Evolutionary conservation across 768 basidiomycete species (phyloP).

Genomic region (Lactarius sp.): DNA sequence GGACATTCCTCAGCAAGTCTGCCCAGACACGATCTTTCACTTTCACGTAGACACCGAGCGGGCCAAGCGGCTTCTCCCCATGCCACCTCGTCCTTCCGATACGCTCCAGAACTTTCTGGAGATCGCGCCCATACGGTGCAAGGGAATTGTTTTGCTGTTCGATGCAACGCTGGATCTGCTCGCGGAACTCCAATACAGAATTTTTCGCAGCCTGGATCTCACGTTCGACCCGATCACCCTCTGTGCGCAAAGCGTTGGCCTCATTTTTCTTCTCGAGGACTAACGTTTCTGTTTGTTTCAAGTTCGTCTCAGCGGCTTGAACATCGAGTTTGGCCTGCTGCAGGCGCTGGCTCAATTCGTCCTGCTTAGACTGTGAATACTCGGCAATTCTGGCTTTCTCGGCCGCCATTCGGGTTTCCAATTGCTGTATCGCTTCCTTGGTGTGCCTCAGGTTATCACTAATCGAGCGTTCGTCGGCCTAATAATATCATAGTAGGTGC

Average conservation of each 20-base stretch:
- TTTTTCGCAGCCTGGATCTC: constrained; percentile 34
- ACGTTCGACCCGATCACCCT: constrained; percentile 37
- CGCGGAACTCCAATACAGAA: constrained; percentile 43
- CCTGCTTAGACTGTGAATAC: constrained; percentile 57
- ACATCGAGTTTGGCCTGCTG: constrained; percentile 38
- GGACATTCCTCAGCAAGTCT: constrained; percentile 53
- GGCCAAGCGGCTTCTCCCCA: constrained; percentile 67
- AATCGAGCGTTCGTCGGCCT: constrained; percentile 20
- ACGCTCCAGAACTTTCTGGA: constrained; percentile 50
- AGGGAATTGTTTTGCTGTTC: constrained; percentile 54
- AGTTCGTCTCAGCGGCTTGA: constrained; percentile 9
- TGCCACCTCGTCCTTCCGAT: constrained; percentile 54
- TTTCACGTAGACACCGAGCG: constrained; percentile 74
- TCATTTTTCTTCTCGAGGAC: constrained; percentile 11
- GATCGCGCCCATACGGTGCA: constrained; percentile 57
- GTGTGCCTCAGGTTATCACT: constrained; percentile 13
- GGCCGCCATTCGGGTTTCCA: constrained; percentile 14
- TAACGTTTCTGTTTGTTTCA: constrained; percentile 6
- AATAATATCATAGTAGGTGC: background rate
- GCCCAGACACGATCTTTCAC: constrained; percentile 68
- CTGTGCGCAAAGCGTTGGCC: constrained; percentile 2
- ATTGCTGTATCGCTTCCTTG: constrained; percentile 16
- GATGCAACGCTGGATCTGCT: constrained; percentile 46
- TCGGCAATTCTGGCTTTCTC: constrained; percentile 27
- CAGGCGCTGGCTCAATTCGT: constrained; percentile 51